These are phyloP conservation scores for Talaromyces borbonicus DNA, from an alignment of 495 filamentous ascomycete species.

Conservation along the genomic window DNA sequence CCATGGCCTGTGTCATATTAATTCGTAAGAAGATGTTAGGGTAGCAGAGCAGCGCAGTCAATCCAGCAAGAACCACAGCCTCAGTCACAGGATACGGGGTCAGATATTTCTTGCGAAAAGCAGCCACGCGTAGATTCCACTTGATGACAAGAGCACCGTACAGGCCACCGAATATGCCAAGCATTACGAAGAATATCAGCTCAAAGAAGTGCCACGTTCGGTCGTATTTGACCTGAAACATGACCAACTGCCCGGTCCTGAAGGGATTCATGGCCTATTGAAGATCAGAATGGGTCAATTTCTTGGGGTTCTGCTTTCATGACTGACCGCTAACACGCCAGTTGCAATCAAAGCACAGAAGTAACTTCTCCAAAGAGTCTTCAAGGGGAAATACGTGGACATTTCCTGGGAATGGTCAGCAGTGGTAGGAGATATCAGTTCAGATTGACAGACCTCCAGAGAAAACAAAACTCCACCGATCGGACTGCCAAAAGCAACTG, in stretches of 20 bases:
- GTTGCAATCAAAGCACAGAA: conserved; percentile 97
- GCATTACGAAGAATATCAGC: conserved; percentile 79
- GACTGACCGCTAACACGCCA: conserved; percentile 67
- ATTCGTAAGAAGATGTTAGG: conserved; percentile 93
- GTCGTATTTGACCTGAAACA: conserved; percentile 97
- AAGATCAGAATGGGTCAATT: conserved; percentile 1
- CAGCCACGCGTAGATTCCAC: conserved; percentile 87
- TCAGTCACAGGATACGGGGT: conserved; percentile 79
- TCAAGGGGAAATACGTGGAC: conserved; percentile 95
- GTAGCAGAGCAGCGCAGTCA: conserved; percentile 86
- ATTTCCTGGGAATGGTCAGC: conserved; percentile 55
- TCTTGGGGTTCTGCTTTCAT: background rate
- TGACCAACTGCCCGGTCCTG: conserved; percentile 94
- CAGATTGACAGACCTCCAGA: conserved; percentile 49
- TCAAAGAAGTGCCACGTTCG: conserved; percentile 98
- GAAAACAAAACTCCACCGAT: conserved; percentile 97
- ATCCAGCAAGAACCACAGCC: conserved; percentile 68
- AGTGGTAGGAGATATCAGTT: background rate
- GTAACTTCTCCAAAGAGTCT: conserved; percentile 96
- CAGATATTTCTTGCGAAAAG: conserved; percentile 92
- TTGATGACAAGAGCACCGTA: conserved; percentile 98
- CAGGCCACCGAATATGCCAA: conserved; percentile 88
- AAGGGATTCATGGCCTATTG: conserved; percentile 86
- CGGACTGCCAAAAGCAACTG: conserved; percentile 92
- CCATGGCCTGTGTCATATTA: conserved; percentile 99